phyloP scores from a whole-genome alignment of 2,329 filamentous ascomycete species.

The Zymoseptoria pseudotritici region DNA sequence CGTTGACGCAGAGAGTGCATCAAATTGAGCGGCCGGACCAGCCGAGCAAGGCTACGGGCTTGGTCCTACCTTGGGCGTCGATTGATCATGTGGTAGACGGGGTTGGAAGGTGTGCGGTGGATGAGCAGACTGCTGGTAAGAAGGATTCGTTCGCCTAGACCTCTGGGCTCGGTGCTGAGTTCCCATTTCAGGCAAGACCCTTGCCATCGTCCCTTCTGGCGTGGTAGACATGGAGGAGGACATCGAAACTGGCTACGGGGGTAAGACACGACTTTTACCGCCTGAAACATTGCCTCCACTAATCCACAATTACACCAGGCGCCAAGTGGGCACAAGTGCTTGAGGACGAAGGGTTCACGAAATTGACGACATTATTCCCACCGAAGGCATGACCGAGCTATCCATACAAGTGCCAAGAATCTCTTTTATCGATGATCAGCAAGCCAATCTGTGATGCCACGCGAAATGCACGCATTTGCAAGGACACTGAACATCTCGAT shows the following conservation, averaged over 20 bases:
- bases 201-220: not conserved
- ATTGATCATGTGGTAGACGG: not conserved
- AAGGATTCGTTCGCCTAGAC: not conserved
- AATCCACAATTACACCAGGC: not conserved
- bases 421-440: too few relatives aligned
- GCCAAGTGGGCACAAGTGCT: not conserved
- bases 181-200: not conserved
- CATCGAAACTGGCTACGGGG: not conserved
- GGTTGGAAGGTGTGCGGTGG: not conserved
- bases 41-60: not conserved
- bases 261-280: not conserved
- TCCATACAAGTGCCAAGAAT: too few relatives aligned
- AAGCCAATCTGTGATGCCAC: too few relatives aligned
- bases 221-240: not conserved
- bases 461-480: too few relatives aligned
- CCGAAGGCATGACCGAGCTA: not conserved
- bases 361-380: not conserved
- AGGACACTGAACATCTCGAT: too few relatives aligned
- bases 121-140: not conserved
- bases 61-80: not conserved
- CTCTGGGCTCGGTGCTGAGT: not conserved
- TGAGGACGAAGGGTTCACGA: not conserved
- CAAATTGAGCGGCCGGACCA: not conserved
- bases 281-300: not conserved
- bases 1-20: slow-evolving; percentile 3